Percentiles rank a stretch among this genome's conserved stretches.
These are phyloP conservation scores for Catunica adiposa DNA, from an alignment of 2,329 filamentous ascomycete genomes.

Conservation along the genomic window DNA sequence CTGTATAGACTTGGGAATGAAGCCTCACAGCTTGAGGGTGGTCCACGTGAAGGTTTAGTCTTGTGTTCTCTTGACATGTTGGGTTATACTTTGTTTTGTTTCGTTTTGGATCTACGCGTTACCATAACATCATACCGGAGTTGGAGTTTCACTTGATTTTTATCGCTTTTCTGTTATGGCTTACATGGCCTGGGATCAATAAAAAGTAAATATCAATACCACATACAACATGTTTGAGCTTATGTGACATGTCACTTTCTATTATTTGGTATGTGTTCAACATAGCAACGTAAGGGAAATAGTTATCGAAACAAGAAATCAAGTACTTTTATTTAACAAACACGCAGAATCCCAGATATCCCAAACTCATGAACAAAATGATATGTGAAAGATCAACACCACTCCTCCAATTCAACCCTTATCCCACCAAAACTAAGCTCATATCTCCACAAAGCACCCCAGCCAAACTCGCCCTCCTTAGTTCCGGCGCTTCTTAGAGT, in stretches of 20 bases:
- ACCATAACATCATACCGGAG: conserved; percentile 13
- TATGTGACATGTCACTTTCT: neutral
- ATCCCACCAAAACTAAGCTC: neutral
- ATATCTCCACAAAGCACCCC: neutral
- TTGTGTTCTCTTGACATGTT: conserved; percentile 1
- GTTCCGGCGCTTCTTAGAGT: conserved; percentile 32
- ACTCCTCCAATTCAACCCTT: neutral
- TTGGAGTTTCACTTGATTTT: conserved; percentile 14
- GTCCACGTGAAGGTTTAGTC: neutral
- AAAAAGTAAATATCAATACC: conserved; percentile 7
- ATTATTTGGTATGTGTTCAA: neutral
- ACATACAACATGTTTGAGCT: neutral
- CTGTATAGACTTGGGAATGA: neutral
- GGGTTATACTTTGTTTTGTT: conserved; percentile 7
- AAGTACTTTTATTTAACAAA: conserved; percentile 12
- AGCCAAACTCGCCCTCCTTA: neutral
- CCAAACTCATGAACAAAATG: neutral
- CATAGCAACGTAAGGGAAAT: neutral
- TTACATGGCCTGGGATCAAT: conserved; percentile 11
- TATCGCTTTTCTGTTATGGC: conserved; percentile 12
- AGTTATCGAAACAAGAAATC: neutral
- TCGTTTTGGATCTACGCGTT: conserved; percentile 1
- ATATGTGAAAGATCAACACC: neutral
- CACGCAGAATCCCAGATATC: neutral
- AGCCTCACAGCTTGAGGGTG: neutral